Percentiles rank a stretch among this genome's conserved stretches.
Conservation (phyloP, 192 early-diverging fungal species). For the Coemansia sp. region DNA sequence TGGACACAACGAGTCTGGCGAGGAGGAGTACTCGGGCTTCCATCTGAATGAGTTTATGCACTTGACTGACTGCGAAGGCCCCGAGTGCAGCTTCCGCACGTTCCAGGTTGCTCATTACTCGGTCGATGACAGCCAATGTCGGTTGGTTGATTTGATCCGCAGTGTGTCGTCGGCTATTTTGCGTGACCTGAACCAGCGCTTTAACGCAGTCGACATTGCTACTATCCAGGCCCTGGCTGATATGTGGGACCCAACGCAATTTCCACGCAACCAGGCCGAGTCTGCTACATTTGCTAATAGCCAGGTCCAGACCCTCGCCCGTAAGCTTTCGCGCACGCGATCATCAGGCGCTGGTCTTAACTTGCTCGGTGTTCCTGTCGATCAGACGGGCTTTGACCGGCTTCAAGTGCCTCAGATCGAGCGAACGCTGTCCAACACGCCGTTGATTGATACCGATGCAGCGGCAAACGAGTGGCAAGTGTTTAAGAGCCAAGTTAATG, state of each 20-base stretch:
- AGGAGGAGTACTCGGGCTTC: slow-evolving; percentile 41
- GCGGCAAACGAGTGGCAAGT: slow-evolving; percentile 24
- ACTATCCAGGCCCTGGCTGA: slow-evolving; percentile 40
- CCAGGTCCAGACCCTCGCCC: slow-evolving; percentile 14
- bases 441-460: slow-evolving; percentile 15
- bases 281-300: slow-evolving; percentile 12
- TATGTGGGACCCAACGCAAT: slow-evolving; percentile 48
- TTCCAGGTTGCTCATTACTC: slow-evolving; percentile 32
- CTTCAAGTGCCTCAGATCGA: neutral
- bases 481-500: slow-evolving; percentile 28
- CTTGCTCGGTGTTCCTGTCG: neutral
- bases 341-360: neutral
- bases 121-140: slow-evolving; percentile 23
- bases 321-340: slow-evolving; percentile 11
- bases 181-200: slow-evolving; percentile 42
- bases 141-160: slow-evolving; percentile 44
- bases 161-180: slow-evolving; percentile 43
- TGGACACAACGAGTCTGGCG: neutral
- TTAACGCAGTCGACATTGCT: slow-evolving; percentile 22
- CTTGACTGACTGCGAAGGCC: slow-evolving; percentile 24
- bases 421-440: slow-evolving; percentile 4
- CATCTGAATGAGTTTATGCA: slow-evolving; percentile 54
- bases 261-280: slow-evolving; percentile 14
- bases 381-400: neutral
- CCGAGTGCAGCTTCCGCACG: slow-evolving; percentile 32